Evolutionary conservation across 2,329 filamentous ascomycete genomes (phyloP).

Genomic region (Nothophaeocryptopus gaeumannii): DNA sequence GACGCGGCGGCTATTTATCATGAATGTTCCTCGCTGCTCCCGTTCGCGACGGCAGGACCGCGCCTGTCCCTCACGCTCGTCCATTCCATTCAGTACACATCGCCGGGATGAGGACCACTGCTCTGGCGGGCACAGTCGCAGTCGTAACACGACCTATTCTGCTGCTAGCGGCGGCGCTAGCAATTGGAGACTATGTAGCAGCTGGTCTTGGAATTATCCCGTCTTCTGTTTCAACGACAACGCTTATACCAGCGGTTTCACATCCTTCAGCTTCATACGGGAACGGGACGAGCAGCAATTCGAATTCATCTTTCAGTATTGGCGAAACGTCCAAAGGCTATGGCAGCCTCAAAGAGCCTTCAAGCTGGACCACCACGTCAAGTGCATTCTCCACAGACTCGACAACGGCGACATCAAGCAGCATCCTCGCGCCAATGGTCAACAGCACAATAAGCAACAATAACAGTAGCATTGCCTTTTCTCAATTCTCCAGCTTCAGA

Average conservation of each 20-base stretch:
- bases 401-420: not conserved
- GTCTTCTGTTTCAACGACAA: not conserved
- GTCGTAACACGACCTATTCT: no score
- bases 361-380: not conserved
- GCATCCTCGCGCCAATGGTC: not conserved
- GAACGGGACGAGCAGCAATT: not conserved
- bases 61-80: no score
- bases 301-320: not conserved
- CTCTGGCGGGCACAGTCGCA: no score
- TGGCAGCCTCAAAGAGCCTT: no score
- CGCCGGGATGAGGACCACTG: no score
- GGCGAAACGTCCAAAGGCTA: not conserved
- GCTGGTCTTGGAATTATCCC: slow-evolving; percentile 1
- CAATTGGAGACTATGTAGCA: slow-evolving; percentile 2
- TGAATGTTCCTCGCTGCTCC: no score
- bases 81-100: no score
- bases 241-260: not conserved
- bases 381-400: not conserved
- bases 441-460: not conserved
- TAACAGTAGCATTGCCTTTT: not conserved
- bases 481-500: not conserved
- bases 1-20: no score
- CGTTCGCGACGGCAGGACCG: no score
- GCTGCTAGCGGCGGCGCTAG: no score
- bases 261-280: not conserved